Percentiles rank a stretch among this genome's conserved stretches.
Evolutionary conservation across 177 flowering plant genomes (phyloP).

Genomic region (Vitis hybrid): DNA sequence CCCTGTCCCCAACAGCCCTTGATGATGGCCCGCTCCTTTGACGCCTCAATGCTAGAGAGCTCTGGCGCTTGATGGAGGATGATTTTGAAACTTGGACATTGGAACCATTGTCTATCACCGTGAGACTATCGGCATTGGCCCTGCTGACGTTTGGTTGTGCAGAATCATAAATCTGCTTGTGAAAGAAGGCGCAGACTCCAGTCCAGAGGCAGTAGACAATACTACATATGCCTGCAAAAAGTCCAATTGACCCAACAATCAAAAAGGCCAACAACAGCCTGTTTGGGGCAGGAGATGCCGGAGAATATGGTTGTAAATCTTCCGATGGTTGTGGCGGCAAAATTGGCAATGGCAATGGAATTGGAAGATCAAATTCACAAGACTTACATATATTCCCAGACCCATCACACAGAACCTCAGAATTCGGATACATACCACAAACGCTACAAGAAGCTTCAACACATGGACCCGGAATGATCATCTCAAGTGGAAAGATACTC

Average conservation of each 20-base stretch:
- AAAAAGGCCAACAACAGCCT: conserved; percentile 13
- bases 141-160: conserved; percentile 8
- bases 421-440: conserved; percentile 46
- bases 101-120: neutral
- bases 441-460: conserved; percentile 19
- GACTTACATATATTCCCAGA: conserved; percentile 44
- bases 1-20: conserved; percentile 6
- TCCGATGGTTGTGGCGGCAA: conserved; percentile 4
- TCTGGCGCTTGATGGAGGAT: conserved; percentile 2
- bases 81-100: conserved; percentile 1
- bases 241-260: conserved; percentile 28
- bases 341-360: conserved; percentile 20
- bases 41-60: conserved; percentile 2
- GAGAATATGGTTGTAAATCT: conserved; percentile 1
- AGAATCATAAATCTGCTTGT: conserved; percentile 1
- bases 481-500: conserved; percentile 25
- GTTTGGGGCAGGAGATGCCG: neutral
- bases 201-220: conserved; percentile 15
- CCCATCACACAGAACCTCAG: conserved; percentile 36
- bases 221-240: conserved; percentile 21
- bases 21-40: conserved; percentile 25
- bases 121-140: neutral
- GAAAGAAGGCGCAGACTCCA: conserved; percentile 1
- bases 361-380: conserved; percentile 24
- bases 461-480: conserved; percentile 52